A percentile compares a stretch with the other conserved stretches of the same genome.
Evolutionary conservation across 371 early-diverging fungal genomes (phyloP).

Genomic region (Mortierella sp.): DNA sequence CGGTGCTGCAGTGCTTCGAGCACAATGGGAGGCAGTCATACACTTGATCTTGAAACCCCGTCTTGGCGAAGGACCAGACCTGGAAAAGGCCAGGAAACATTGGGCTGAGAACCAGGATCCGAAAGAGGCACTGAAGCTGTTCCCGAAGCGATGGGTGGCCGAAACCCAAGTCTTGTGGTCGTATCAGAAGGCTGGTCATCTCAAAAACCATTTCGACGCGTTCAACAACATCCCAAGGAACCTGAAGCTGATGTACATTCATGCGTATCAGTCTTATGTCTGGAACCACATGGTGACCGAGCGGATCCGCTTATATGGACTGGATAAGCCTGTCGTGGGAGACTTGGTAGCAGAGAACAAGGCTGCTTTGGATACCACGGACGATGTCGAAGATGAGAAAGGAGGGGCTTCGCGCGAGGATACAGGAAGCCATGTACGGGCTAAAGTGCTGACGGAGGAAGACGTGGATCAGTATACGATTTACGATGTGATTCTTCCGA

Average conservation of each 20-base stretch:
- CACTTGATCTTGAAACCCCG: conserved; percentile 86
- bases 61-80: conserved; percentile 65
- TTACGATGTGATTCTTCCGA: conserved; percentile 90
- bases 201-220: conserved; percentile 69
- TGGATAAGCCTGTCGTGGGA: conserved; percentile 76
- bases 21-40: conserved; percentile 80
- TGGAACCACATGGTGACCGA: conserved; percentile 94
- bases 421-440: conserved; percentile 20
- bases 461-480: conserved; percentile 77
- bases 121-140: conserved; percentile 63
- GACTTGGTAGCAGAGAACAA: conserved; percentile 79
- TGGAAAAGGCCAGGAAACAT: conserved; percentile 68
- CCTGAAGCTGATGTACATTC: conserved; percentile 92
- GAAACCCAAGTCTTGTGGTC: conserved; percentile 74
- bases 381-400: conserved; percentile 36
- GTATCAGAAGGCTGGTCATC: conserved; percentile 57
- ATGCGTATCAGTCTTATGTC: conserved; percentile 96
- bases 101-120: conserved; percentile 80
- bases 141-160: conserved; percentile 78
- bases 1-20: conserved; percentile 84
- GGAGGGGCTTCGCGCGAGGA: background rate
- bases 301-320: conserved; percentile 79
- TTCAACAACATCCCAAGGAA: conserved; percentile 85
- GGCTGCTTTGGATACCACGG: conserved; percentile 16
- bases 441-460: conserved; percentile 72